A percentile compares a stretch with the other conserved stretches of the same genome.
These are phyloP conservation scores for Mucor mucedo DNA, from an alignment of 371 early-diverging fungal species.

Conservation along the genomic window DNA sequence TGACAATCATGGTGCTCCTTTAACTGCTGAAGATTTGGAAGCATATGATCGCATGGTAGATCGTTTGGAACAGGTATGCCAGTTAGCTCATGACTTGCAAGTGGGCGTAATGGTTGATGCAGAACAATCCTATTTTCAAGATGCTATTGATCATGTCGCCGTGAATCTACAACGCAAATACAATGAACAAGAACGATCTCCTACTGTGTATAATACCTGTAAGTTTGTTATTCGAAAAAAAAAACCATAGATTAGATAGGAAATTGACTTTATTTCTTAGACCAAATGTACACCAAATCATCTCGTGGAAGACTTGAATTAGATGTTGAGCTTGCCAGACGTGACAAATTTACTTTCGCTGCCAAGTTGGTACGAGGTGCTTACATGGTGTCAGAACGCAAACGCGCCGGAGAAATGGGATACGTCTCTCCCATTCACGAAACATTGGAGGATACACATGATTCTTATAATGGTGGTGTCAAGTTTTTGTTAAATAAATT, in stretches of 20 bases:
- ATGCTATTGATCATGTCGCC: slow-evolving; percentile 88
- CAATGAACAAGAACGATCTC: slow-evolving; percentile 58
- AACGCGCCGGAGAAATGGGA: slow-evolving; percentile 71
- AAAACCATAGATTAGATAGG: not conserved
- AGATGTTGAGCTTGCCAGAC: slow-evolving; percentile 73
- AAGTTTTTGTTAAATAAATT: slow-evolving; percentile 71
- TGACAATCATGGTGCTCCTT: slow-evolving; percentile 7
- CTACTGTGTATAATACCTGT: slow-evolving; percentile 88
- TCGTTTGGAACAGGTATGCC: slow-evolving; percentile 69
- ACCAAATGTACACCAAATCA: slow-evolving; percentile 94
- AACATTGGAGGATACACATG: slow-evolving; percentile 83
- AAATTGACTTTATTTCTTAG: slow-evolving; percentile 22
- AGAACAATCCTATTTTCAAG: slow-evolving; percentile 94
- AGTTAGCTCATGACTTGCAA: slow-evolving; percentile 61
- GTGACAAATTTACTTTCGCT: slow-evolving; percentile 80
- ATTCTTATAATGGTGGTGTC: slow-evolving; percentile 82
- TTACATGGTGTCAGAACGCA: slow-evolving; percentile 90
- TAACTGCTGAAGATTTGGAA: slow-evolving; percentile 62
- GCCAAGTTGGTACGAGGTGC: slow-evolving; percentile 95
- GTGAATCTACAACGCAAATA: slow-evolving; percentile 68
- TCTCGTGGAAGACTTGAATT: slow-evolving; percentile 66
- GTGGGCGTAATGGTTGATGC: slow-evolving; percentile 93
- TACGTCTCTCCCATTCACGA: slow-evolving; percentile 85
- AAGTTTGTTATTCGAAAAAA: slow-evolving; percentile 17
- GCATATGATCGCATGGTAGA: slow-evolving; percentile 73